A percentile compares a stretch with the other conserved stretches of the same genome.
Conservation (phyloP, 148 eudicot species). For the Vaccinium macrocarpon region DNA sequence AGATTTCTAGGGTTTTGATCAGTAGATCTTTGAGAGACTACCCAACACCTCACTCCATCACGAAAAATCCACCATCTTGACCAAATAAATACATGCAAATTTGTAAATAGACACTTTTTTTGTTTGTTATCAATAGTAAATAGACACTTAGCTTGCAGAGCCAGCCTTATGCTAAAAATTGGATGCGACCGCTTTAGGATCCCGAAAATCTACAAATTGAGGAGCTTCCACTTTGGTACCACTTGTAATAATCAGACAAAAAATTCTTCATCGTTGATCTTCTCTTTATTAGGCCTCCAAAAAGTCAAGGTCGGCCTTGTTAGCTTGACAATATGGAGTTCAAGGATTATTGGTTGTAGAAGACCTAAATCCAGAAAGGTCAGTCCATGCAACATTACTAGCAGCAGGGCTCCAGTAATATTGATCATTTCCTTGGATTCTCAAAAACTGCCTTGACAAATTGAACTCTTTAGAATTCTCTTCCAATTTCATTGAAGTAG, state of each 20-base stretch:
- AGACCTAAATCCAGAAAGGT: conserved; percentile 52
- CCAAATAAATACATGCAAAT: neutral
- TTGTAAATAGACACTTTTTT: neutral
- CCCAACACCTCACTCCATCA: neutral
- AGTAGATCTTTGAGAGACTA: neutral
- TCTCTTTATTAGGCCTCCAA: too few relatives aligned
- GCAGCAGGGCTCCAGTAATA: conserved; percentile 29
- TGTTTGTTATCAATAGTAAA: too few relatives aligned
- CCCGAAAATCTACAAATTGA: too few relatives aligned
- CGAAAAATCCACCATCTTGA: conserved; percentile 4
- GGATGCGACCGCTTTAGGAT: too few relatives aligned
- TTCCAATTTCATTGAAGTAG: conserved; percentile 41
- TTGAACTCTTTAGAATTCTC: conserved; percentile 31
- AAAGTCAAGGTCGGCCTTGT: too few relatives aligned
- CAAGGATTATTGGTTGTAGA: conserved; percentile 34
- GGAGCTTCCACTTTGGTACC: too few relatives aligned
- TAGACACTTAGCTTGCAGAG: too few relatives aligned
- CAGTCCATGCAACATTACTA: conserved; percentile 38
- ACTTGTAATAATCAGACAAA: too few relatives aligned
- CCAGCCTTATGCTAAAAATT: too few relatives aligned
- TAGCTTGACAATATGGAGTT: neutral
- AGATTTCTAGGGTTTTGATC: conserved; percentile 27
- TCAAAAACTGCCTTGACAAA: conserved; percentile 44
- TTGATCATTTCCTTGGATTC: conserved; percentile 36
- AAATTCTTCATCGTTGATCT: too few relatives aligned